phyloP scores from a whole-genome alignment of 2,329 filamentous ascomycete genomes.

The Parafenestella ontariensis region DNA sequence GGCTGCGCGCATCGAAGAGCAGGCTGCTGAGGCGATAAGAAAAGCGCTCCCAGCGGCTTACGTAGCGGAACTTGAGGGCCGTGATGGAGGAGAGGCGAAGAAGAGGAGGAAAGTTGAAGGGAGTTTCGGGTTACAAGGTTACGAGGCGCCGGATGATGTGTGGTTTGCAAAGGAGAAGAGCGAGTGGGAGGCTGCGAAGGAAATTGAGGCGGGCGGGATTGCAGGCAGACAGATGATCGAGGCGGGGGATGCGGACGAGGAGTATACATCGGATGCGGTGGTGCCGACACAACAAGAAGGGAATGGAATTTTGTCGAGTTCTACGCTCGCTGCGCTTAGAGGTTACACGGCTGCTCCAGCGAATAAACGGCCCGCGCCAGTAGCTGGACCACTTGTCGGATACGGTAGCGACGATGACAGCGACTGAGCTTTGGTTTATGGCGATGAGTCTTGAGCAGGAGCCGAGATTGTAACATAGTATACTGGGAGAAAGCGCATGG shows the following conservation, averaged over 20 bases:
- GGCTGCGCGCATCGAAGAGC: constrained; percentile 87
- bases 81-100: constrained; percentile 82
- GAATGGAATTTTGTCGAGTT: constrained; percentile 79
- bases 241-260: constrained; percentile 47
- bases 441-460: neutral
- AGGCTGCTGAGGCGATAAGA: constrained; percentile 92
- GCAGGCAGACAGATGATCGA: constrained; percentile 60
- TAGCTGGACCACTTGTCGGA: constrained; percentile 77
- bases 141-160: constrained; percentile 91
- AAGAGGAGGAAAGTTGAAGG: constrained; percentile 89
- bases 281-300: constrained; percentile 33
- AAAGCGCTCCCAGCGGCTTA: constrained; percentile 88
- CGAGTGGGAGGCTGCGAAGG: constrained; percentile 69
- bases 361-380: constrained; percentile 60
- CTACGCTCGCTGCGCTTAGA: constrained; percentile 80
- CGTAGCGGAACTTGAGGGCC: constrained; percentile 91
- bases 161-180: constrained; percentile 84
- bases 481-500: constrained; percentile 3
- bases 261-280: constrained; percentile 25
- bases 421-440: constrained; percentile 48
- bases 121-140: constrained; percentile 85
- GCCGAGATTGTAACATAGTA: constrained; percentile 2
- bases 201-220: constrained; percentile 64
- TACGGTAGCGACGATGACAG: constrained; percentile 92
- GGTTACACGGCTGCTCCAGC: constrained; percentile 52